phyloP scores from a whole-genome alignment of 192 early-diverging fungal genomes.

The Mortierella hygrophila region DNA sequence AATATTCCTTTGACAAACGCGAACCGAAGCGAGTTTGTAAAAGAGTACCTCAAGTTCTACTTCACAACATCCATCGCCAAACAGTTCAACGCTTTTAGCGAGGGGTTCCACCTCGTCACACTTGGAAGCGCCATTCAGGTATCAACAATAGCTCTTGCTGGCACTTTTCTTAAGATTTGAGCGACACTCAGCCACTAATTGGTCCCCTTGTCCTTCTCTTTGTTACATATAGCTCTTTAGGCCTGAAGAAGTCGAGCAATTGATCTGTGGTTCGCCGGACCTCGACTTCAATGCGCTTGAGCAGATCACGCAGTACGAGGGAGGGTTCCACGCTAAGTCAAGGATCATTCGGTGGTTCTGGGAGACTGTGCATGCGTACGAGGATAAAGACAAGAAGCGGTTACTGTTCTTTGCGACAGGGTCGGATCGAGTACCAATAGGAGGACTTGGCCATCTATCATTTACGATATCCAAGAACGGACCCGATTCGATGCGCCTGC shows the following conservation, averaged over 20 bases:
- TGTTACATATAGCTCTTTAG: constrained; percentile 75
- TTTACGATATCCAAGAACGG: constrained; percentile 92
- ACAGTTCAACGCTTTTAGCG: constrained; percentile 84
- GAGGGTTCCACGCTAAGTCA: constrained; percentile 77
- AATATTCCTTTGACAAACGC: constrained; percentile 72
- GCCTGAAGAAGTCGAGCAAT: constrained; percentile 90
- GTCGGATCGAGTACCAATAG: constrained; percentile 91
- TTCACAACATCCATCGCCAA: constrained; percentile 77
- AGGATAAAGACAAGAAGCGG: constrained; percentile 86
- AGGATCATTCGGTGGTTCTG: constrained; percentile 85
- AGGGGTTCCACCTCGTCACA: constrained; percentile 82
- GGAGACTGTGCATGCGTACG: constrained; percentile 86
- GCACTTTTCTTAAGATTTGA: neutral
- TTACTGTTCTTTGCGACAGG: constrained; percentile 94
- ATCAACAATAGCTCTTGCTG: neutral
- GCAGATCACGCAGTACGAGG: constrained; percentile 86
- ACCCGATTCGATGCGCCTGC: constrained; percentile 86
- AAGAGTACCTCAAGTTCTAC: constrained; percentile 83
- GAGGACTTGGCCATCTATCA: constrained; percentile 85
- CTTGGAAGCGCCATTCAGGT: constrained; percentile 75
- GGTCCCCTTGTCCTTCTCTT: neutral
- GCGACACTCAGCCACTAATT: neutral
- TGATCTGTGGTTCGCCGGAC: constrained; percentile 88
- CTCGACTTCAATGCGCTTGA: constrained; percentile 88
- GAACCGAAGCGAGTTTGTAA: constrained; percentile 88